Evolutionary conservation across 2,329 filamentous ascomycete species (phyloP), one percentile per base, ranked within the genome.

Genomic region (Ceratocystis harringtonii): DNA sequence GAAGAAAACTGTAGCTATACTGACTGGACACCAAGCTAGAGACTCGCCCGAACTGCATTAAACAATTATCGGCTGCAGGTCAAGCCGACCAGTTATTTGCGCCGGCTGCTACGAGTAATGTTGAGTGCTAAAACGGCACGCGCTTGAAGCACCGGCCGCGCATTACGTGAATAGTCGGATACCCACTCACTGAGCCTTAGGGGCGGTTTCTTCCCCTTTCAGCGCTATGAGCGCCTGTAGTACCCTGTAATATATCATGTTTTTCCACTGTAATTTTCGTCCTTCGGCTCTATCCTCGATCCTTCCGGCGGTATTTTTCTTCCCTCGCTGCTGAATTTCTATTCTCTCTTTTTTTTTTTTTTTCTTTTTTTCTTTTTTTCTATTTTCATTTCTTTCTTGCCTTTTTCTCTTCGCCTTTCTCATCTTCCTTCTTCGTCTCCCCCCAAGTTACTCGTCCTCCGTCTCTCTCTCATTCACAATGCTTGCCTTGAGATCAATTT

Each of bases 401-500:
- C 28, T 28, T 50, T 8, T 36, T 28, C 25, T 52, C 19, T 57
- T 63, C 36, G 28, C 22, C 4, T 61, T 52, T 28, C 41, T 61
- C 22, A 4, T 62, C 25, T 62, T 41, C 10, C 22, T 25, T 28
- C 30, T 52, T 41, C 28, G n/a, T 32, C 10, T 63, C 45, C 28
- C 36, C 41, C 10, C 15, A 30, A 70, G 66, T 68, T 60, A 43
- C 62, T 68, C 60, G 8, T 65, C 64, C 64, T 61, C 67, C 65
- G 63, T 57, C 64, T 66, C 55, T 70, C 68, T 69, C 66, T 70
- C 71, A 68, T 71, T 77, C 81, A 88, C 75, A 74, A 96, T 96
- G 91, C 81, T 95, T 78, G 86, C 88, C 78, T 80, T 88, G 76
- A 87, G 90, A 79, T 84, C 86, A 72, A 84, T 92, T 76, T 84